phyloP scores from a whole-genome alignment of 1,139 yeast genomes.

The Groenewaldozyma auringiensis region DNA sequence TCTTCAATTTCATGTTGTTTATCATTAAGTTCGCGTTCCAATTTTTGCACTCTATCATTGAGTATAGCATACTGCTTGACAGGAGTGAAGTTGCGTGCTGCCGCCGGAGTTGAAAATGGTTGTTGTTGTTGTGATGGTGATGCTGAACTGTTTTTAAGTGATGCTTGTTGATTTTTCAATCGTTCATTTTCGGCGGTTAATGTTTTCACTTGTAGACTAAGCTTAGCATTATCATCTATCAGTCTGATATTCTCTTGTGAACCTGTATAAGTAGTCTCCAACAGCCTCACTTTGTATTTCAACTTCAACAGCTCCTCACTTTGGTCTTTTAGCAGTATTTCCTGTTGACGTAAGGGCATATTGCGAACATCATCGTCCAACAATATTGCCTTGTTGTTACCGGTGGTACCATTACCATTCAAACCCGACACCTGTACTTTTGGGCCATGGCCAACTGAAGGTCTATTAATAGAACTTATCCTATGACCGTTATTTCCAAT shows the following conservation, averaged over 20 bases:
- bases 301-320: slow-evolving; percentile 57
- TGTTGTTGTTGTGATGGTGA: slow-evolving; percentile 1
- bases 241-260: slow-evolving; percentile 10
- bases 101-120: not conserved
- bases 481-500: slow-evolving; percentile 4
- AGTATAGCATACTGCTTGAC: not conserved
- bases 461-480: not conserved
- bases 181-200: slow-evolving; percentile 7
- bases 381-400: slow-evolving; percentile 6
- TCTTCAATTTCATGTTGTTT: not conserved
- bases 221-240: slow-evolving; percentile 9
- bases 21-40: not conserved
- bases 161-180: not conserved
- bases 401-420: not conserved
- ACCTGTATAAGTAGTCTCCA: slow-evolving; percentile 9
- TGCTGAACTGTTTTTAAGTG: not conserved
- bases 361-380: slow-evolving; percentile 12
- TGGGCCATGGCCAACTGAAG: not conserved
- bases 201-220: slow-evolving; percentile 7
- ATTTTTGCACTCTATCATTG: not conserved
- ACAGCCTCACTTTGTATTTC: slow-evolving; percentile 39
- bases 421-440: not conserved
- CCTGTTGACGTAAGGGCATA: slow-evolving; percentile 25
- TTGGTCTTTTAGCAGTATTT: slow-evolving; percentile 38
- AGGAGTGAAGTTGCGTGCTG: not conserved